phyloP scores from a whole-genome alignment of 257 asterid species.

The Fraxinus cuspidata region DNA sequence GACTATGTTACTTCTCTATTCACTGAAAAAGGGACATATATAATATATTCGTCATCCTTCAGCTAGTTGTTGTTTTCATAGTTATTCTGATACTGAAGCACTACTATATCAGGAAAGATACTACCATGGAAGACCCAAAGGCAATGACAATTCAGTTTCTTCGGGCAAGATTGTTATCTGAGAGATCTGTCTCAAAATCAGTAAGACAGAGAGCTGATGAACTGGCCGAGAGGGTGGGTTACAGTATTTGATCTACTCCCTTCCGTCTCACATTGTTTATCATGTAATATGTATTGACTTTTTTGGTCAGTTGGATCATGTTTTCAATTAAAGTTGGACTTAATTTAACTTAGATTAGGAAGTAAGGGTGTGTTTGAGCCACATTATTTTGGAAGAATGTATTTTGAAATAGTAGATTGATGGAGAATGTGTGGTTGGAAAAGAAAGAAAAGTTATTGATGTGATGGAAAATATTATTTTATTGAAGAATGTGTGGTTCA shows the following conservation, averaged over 20 bases:
- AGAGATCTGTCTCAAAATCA: conserved; percentile 80
- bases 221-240: conserved; percentile 80
- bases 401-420: too few species aligned
- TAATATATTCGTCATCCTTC: background rate
- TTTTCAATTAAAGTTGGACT: background rate
- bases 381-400: too few species aligned
- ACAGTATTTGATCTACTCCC: background rate
- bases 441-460: too few species aligned
- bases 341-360: background rate
- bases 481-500: too few species aligned
- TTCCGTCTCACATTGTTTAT: conserved; percentile 15
- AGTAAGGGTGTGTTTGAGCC: too few species aligned
- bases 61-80: conserved; percentile 9
- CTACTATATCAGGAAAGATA: conserved; percentile 41
- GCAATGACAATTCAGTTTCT: conserved; percentile 83
- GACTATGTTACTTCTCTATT: background rate
- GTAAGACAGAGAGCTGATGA: conserved; percentile 89
- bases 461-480: too few species aligned
- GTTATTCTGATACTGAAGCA: conserved; percentile 30
- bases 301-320: conserved; percentile 1
- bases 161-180: conserved; percentile 78
- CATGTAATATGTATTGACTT: conserved; percentile 4
- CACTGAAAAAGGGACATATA: background rate
- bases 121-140: conserved; percentile 62
- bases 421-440: too few species aligned